Base-by-base conservation (phyloP, 495 filamentous ascomycete genomes). In the Letharia lupina region DNA sequence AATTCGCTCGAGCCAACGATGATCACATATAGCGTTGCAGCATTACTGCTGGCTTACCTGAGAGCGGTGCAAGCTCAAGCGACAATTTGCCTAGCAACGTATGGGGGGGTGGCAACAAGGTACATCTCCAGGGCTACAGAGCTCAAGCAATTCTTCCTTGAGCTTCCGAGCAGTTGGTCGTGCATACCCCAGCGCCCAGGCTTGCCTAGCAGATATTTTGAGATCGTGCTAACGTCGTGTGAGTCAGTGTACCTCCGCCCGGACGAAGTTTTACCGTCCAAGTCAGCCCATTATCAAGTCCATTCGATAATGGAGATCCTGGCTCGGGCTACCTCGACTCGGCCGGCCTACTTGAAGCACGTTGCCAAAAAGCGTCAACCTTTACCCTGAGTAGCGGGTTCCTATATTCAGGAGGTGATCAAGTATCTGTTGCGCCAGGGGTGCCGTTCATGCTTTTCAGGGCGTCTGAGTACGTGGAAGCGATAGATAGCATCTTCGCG, bases 401-500 rank as follows among this genome's bases (percentile, higher is more conserved):
- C 4, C 37, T 68, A n/a, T 64, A 41, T 41, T 45, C 56, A 0
- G 63, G 59, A 31, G 4, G 23, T 3, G 42, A 62, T 47, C 59
- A 40, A 35, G 42, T 47, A 3, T 68, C 67, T 10, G 63, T 64
- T 12, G 28, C 58, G 13, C 37, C 37, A 10, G 57, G 45, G n/a
- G 37, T 62, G 6, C 47, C 63, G 2, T 62, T 28, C 16, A 41
- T 57, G 45, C 54, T 35, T n/a, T 68, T 68, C 23, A 42, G 31
- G 20, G 50, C 63, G 13, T 68, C 67, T 18, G 59, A 62, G 9
- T 47, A 23, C 20, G 31, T 35, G 9, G 44, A 65, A 45, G 58
- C 54, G 13, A 39, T 68, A 42, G 62, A 61, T 41, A 42, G 9
- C 18, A 68, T 62, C 37, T 65, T 68, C 50, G 67, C 62, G 9